Evolutionary conservation across 768 basidiomycete genomes (phyloP), one percentile per base, ranked within the genome.

Genomic region (Pisolithus microcarpus): DNA sequence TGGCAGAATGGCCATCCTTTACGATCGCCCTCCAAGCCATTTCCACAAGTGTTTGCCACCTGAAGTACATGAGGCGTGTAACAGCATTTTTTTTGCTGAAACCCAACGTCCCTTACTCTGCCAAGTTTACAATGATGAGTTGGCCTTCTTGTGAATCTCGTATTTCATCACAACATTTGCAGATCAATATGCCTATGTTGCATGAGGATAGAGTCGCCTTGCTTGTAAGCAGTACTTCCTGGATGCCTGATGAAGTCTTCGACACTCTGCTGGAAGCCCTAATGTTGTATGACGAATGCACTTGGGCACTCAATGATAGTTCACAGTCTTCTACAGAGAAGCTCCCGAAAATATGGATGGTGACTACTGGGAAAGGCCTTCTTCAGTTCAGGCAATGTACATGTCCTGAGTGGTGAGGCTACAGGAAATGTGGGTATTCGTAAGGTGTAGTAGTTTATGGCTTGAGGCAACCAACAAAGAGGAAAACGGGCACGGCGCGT

Each of bases 241-340:
- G 95, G 95, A 98, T 96, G 1, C 81, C 91, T 6, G 96, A 99
- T 61, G 96, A 99, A 65, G 93, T 97, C 65, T 97, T 99, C 57
- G 70, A 77, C 8, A 78, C 96, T 46, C 79, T 99, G 16, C 67
- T 97, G 19, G 75, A 80, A 18, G 91, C 92, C 2, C 71, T 99
- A 36, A 64, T 69, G 13, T 38, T 69, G 15, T 98, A 96, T 63
- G 85, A 98, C 56, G 51, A 62, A 11, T 78, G 73, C 19, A 85
- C 82, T 16, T 57, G 61, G 19, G 62, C 65, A 46, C 54, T 65
- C 26, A 43, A 48, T 52, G 50, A 65, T 55, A 43, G n/a, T n/a
- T n/a, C n/a, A n/a, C n/a, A n/a, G n/a, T n/a, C n/a, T n/a, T n/a
- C n/a, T n/a, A n/a, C n/a, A n/a, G n/a, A n/a, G n/a, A n/a, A n/a